Evolutionary conservation across 192 early-diverging fungal genomes (phyloP).

Genomic region (Coemansia sp.): DNA sequence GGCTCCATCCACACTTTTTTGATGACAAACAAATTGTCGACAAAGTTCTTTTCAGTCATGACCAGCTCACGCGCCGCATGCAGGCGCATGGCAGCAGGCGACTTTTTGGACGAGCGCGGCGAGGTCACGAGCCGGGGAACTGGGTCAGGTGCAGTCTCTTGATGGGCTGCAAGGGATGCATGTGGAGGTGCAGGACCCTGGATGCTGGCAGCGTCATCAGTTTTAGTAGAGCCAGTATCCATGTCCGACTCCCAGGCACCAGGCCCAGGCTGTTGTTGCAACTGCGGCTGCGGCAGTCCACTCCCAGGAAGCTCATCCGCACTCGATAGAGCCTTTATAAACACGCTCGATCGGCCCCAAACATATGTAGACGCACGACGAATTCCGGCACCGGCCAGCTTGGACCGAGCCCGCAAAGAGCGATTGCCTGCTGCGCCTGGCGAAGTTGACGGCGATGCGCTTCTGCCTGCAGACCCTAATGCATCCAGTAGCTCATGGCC

Average conservation of each 20-base stretch:
- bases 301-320: slow-evolving; percentile 39
- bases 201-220: slow-evolving; percentile 11
- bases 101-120: slow-evolving; percentile 9
- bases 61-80: slow-evolving; percentile 52
- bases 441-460: slow-evolving; percentile 8
- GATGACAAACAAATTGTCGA: slow-evolving; percentile 54
- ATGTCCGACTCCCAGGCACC: slow-evolving; percentile 15
- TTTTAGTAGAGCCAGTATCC: slow-evolving; percentile 25
- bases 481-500: background rate
- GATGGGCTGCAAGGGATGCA: background rate
- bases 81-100: slow-evolving; percentile 49
- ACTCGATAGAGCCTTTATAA: slow-evolving; percentile 45
- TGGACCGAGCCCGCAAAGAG: slow-evolving; percentile 41
- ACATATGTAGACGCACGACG: slow-evolving; percentile 51
- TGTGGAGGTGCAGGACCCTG: background rate
- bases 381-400: slow-evolving; percentile 40
- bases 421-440: slow-evolving; percentile 21
- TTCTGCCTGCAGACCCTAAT: background rate
- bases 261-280: slow-evolving; percentile 1
- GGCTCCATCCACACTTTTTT: slow-evolving; percentile 59
- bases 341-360: slow-evolving; percentile 50
- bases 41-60: slow-evolving; percentile 56
- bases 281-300: slow-evolving; percentile 2
- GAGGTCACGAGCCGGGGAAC: background rate
- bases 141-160: background rate